phyloP scores from a whole-genome alignment of 495 filamentous ascomycete genomes.

The Penicillium antarcticum region DNA sequence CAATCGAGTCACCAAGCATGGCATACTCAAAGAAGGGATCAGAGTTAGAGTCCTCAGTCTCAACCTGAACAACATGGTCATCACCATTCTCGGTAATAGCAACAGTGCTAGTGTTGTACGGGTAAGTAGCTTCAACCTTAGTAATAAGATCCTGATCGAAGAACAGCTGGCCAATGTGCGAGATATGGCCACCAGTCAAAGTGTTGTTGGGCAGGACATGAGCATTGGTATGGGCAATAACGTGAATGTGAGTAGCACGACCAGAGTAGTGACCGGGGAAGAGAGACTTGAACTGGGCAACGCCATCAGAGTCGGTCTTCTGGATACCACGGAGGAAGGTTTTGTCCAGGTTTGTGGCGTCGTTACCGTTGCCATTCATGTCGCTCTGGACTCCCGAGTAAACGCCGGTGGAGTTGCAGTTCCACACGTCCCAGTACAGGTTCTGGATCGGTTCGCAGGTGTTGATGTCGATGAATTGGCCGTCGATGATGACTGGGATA shows the following conservation, averaged over 20 bases:
- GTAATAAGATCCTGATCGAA: conserved; percentile 49
- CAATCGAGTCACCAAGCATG: conserved; percentile 49
- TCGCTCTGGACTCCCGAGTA: conserved; percentile 36
- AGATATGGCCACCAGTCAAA: conserved; percentile 42
- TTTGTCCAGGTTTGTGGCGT: conserved; percentile 39
- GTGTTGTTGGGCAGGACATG: conserved; percentile 45
- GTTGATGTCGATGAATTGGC: conserved; percentile 52
- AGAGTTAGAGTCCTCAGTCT: conserved; percentile 42
- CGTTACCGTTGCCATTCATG: conserved; percentile 21
- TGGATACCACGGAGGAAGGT: conserved; percentile 52
- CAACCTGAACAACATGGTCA: conserved; percentile 46
- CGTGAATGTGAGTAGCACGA: conserved; percentile 46
- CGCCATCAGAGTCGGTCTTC: conserved; percentile 44
- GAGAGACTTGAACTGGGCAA: conserved; percentile 44
- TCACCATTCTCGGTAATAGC: conserved; percentile 43
- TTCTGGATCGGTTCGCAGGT: conserved; percentile 49
- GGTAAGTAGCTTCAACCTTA: conserved; percentile 43
- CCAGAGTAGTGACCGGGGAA: conserved; percentile 54
- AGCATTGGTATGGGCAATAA: conserved; percentile 45
- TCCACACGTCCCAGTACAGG: conserved; percentile 54
- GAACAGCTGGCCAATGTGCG: conserved; percentile 62
- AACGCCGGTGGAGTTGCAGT: conserved; percentile 52
- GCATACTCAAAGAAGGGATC: conserved; percentile 58
- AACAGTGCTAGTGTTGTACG: conserved; percentile 54
- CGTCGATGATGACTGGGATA: conserved; percentile 49